Base-by-base conservation (phyloP, 2,329 filamentous ascomycete species). In the Penicillium sp. region DNA sequence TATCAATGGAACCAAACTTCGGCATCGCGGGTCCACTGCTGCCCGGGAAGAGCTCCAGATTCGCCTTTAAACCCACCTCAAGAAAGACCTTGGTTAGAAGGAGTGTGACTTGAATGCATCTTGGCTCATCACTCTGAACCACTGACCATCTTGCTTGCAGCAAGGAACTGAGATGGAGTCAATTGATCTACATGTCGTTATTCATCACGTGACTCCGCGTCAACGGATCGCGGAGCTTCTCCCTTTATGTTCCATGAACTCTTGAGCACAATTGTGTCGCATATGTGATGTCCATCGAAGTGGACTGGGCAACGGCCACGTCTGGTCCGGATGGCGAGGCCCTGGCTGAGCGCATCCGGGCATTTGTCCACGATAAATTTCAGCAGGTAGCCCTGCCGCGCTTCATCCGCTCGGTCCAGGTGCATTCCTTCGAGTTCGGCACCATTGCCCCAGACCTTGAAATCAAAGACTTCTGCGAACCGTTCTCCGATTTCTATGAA, bases 391-490 rank as follows among this genome's bases (percentile, higher is more conserved):
- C 84, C 16, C 76, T 98, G 31, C 92, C 92, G 42, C 85, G 88
- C 57, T 95, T 98, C 74, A 95, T 98, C 67, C 89, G 92, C 59
- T 92, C 88, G 16, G 92, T 98, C 54, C 84, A 87, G 37, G 89
- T 95, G 27, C 89, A 95, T 62, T 82, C 85, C 44, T 98, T 98
- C 66, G 82, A 90, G 48, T 95, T 98, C 62, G 92, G 92, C 32
- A 79, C 73, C 17, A 80, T 90, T 33, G 74, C 85, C 26, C 92
- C 92, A 1, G 77, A 85, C 52, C 77, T 98, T 28, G 87, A 93
- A 59, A 82, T 98, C 56, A 96, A 95, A 67, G 92, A 96, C 63
- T 89, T 98, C 44, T 93, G 90, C 53, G 89, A 98, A 61, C 92
- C 92, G 2, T 75, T 96, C 41, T 82, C 88, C 0, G 92, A 98